Evolutionary conservation across 345 rosid genomes (phyloP), one percentile per base, ranked within the genome.

Genomic region (Euclidium syriacum): DNA sequence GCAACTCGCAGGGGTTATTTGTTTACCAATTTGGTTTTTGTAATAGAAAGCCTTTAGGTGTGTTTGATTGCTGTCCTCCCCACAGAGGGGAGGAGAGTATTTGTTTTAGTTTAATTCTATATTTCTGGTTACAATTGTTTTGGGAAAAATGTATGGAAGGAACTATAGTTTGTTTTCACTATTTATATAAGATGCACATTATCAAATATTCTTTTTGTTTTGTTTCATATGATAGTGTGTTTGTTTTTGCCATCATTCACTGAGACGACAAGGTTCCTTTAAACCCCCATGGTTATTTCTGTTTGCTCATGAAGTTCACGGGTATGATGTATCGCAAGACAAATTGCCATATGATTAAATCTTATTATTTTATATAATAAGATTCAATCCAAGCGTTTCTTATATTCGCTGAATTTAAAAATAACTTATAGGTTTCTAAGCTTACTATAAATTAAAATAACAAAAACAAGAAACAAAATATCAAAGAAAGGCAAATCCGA

Each of bases 1-100:
- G 23, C 56, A 70, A 70, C 69, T 54, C 51, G 3, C 74, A 70
- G 69, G 74, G 74, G 50, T 55, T 41, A 61, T 69, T 60, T 52
- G 67, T 68, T 59, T 50, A 33, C 7, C 59, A 41, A 50, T 58
- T 68, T n/a, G 33, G 62, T 33, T 43, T 69, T 60, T 70, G 63
- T 70, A 58, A 51, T 60, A 68, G 67, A 60, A 60, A 42, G 48
- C 54, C 62, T 46, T n/a, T 70, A 62, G 69, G 68, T 70, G 58
- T 54, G 74, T 62, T 38, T 63, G 58, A 54, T 70, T n/a, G 3
- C 69, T 62, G 52, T 62, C 64, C 58, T 70, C 15, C 26, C 74
- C 74, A 70, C 14, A 54, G 18, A 70, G 69, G 74, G 24, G 41
- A 62, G 58, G 67, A 60, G 7, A 62, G 68, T 53, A 25, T 68